Evolutionary conservation across 2,329 filamentous ascomycete genomes (phyloP).

Genomic region (Ophiosphaerella korrae): DNA sequence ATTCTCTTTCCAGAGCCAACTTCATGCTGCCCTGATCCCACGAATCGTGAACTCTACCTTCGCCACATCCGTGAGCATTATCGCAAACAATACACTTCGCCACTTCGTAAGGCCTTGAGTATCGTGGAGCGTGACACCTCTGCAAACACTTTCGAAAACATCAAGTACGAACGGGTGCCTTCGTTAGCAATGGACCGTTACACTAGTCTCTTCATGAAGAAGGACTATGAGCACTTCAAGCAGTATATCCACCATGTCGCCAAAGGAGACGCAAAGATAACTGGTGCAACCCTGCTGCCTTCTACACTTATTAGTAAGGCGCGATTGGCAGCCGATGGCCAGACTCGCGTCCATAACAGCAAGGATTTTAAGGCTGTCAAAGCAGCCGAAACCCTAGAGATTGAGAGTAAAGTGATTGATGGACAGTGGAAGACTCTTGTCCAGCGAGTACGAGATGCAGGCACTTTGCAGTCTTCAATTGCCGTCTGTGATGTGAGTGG

Average conservation of each 20-base stretch:
- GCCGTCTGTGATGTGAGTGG: conserved; percentile 64
- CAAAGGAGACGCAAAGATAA: conserved; percentile 56
- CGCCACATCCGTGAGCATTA: conserved; percentile 61
- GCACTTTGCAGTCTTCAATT: conserved; percentile 59
- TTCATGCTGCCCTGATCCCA: conserved; percentile 37
- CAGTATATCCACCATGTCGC: conserved; percentile 58
- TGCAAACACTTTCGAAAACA: conserved; percentile 53
- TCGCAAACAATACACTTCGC: conserved; percentile 55
- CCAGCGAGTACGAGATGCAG: conserved; percentile 62
- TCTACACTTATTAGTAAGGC: conserved; percentile 53
- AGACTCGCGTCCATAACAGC: neutral
- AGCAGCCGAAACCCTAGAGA: conserved; percentile 9
- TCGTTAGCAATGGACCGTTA: conserved; percentile 64
- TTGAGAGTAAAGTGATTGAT: conserved; percentile 50
- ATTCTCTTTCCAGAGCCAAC: conserved; percentile 53
- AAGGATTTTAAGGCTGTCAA: conserved; percentile 10
- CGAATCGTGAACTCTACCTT: conserved; percentile 57
- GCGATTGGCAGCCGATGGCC: neutral
- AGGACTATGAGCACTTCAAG: conserved; percentile 58
- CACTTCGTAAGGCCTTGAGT: conserved; percentile 59
- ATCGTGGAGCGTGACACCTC: conserved; percentile 61
- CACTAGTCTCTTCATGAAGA: conserved; percentile 54
- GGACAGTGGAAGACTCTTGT: conserved; percentile 64
- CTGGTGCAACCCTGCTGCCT: conserved; percentile 62
- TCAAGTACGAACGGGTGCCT: conserved; percentile 63